Conservation (phyloP, 2,329 filamentous ascomycete genomes). For the Calonectria pseudoturangicola region DNA sequence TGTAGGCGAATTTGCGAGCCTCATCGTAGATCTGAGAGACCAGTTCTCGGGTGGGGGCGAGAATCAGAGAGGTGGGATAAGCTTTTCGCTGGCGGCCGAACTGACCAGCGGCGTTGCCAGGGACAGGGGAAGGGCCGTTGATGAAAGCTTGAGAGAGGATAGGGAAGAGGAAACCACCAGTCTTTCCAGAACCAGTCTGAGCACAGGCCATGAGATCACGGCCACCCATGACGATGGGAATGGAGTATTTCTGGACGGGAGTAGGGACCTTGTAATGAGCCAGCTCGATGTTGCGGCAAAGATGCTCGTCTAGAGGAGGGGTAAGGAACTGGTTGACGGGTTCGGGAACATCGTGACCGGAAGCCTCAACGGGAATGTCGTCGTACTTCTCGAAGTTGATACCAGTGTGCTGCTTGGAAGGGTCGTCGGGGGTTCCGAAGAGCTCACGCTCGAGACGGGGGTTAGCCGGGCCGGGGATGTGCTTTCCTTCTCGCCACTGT, state of each 20-base stretch:
- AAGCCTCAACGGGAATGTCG: constrained; percentile 98
- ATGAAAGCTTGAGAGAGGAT: constrained; percentile 98
- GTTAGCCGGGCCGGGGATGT: constrained; percentile 92
- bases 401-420: constrained; percentile 95
- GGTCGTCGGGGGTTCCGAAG: constrained; percentile 92
- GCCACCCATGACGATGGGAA: constrained; percentile 98
- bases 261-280: constrained; percentile 97
- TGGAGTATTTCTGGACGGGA: constrained; percentile 99
- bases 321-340: constrained; percentile 93
- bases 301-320: constrained; percentile 95
- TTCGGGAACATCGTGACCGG: constrained; percentile 93
- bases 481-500: constrained; percentile 97
- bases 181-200: constrained; percentile 99
- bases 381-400: constrained; percentile 99
- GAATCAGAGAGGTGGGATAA: constrained; percentile 95
- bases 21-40: constrained; percentile 99
- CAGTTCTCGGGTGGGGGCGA: constrained; percentile 97
- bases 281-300: constrained; percentile 93
- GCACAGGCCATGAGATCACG: constrained; percentile 99
- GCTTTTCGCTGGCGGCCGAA: constrained; percentile 98
- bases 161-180: constrained; percentile 99
- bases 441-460: constrained; percentile 94
- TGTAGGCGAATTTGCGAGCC: constrained; percentile 97
- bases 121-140: constrained; percentile 85
- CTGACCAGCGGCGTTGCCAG: constrained; percentile 78